These are phyloP conservation scores for Taphrina pruni DNA, from an alignment of 1,139 yeast species.

Conservation along the genomic window DNA sequence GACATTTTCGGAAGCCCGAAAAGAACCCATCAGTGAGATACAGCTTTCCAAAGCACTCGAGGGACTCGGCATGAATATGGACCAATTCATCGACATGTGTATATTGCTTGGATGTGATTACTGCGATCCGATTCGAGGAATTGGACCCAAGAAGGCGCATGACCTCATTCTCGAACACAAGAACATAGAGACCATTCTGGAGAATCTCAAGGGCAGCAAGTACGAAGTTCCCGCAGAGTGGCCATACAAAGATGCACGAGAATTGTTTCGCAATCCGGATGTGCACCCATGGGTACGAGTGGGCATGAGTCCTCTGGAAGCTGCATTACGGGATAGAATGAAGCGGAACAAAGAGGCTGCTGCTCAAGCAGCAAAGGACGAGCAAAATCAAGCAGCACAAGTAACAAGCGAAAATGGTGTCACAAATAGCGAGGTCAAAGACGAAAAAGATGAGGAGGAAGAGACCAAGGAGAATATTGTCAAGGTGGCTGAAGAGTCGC, in stretches of 20 bases:
- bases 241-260: conserved; percentile 90
- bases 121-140: conserved; percentile 91
- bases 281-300: conserved; percentile 52
- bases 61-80: conserved; percentile 72
- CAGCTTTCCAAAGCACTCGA: conserved; percentile 70
- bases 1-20: conserved; percentile 91
- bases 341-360: conserved; percentile 34
- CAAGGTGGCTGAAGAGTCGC: background rate
- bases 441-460: background rate
- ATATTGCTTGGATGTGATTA: conserved; percentile 95
- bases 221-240: conserved; percentile 90
- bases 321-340: conserved; percentile 30
- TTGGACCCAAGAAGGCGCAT: conserved; percentile 93
- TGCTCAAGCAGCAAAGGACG: conserved; percentile 18
- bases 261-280: conserved; percentile 81
- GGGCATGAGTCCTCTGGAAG: conserved; percentile 32
- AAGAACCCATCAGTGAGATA: conserved; percentile 88
- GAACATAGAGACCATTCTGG: conserved; percentile 73
- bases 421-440: background rate
- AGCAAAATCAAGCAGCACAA: background rate
- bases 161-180: conserved; percentile 87
- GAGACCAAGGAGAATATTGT: background rate
- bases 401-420: background rate
- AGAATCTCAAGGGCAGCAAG: conserved; percentile 34
- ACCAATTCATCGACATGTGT: conserved; percentile 86